Evolutionary conservation across 176 grass and related monocot genomes (phyloP), one percentile per base, ranked within the genome.

Genomic region (Oryza brachyantha): DNA sequence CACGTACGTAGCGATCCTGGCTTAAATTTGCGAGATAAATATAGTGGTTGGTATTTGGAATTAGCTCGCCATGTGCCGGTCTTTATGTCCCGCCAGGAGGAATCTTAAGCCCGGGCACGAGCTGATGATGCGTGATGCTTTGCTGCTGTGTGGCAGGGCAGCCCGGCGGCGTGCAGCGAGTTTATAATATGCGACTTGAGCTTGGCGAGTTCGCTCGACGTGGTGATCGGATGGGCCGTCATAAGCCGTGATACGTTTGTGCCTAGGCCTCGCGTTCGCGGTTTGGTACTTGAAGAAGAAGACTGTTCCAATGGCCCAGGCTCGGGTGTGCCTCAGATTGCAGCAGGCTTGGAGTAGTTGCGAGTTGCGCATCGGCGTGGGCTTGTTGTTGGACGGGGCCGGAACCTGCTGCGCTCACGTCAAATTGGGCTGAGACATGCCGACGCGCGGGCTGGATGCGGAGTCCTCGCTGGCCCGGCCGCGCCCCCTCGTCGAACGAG

Each of bases 31-130:
- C 0, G 64, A n/a, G n/a, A n/a, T n/a, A n/a, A n/a, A 39, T 3
- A 60, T 19, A 40, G 72, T 28, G 39, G 78, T n/a, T 35, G 78
- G 66, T 50, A 2, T 41, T 72, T 63, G 83, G 62, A 21, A n/a
- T 52, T 52, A 21, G 48, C 48, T 52, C 73, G 73, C 74, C 76
- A 85, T 85, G 83, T 85, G 83, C 59, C 60, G 75, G 43, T 21
- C 68, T 66, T 79, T 85, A 85, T 34, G 83, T 29, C 67, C 3
- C 24, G 58, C 58, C 83, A 72, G 83, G 83, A 72, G 83, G 83
- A 39, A 64, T 19, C 74, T 78, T 63, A 77, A 77, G 34, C 50
- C 50, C 28, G 55, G 29, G 61, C 62, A 61, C 37, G 50, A 39
- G 31, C 78, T 77, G 80, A 46, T 70, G 73, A 40, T 31, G 67